Evolutionary conservation across 2,329 filamentous ascomycete genomes (phyloP).

Genomic region (Pestalotiopsis sp.): DNA sequence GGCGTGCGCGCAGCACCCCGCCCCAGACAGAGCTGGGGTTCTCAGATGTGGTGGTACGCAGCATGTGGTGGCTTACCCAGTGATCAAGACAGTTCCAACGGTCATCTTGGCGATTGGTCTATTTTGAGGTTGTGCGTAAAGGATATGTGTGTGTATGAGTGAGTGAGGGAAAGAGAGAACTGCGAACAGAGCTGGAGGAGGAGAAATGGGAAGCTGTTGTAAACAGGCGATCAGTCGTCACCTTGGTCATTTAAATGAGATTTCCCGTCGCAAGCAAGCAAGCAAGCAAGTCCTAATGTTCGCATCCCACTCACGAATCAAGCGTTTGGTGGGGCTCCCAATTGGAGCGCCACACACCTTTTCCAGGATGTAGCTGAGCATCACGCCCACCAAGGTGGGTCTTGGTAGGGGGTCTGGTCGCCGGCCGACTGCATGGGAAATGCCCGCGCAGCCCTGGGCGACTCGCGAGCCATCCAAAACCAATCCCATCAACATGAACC

Average conservation of each 20-base stretch:
- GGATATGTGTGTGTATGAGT: background rate
- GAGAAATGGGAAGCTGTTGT: background rate
- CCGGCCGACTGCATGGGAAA: background rate
- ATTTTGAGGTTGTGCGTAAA: background rate
- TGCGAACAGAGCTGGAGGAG: background rate
- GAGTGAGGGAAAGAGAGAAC: background rate
- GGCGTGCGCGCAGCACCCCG: background rate
- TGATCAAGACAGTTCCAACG: constrained; percentile 85
- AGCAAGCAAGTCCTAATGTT: background rate
- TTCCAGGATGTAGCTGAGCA: background rate
- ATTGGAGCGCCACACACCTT: background rate
- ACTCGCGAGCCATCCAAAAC: background rate
- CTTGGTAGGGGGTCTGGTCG: background rate
- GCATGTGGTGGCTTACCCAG: constrained; percentile 66
- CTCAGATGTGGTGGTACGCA: background rate
- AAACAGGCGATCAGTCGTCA: background rate
- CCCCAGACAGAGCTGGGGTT: background rate
- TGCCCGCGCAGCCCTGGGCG: background rate
- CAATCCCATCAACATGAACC: constrained; percentile 1
- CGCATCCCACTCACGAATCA: constrained; percentile 5
- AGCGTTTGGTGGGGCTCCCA: background rate
- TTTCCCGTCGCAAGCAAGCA: background rate
- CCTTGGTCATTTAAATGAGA: constrained; percentile 6
- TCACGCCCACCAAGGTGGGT: background rate
- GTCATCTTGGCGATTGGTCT: constrained; percentile 56